Evolutionary conservation across 257 asterid species (phyloP).

Genomic region (Solanum phureja): DNA sequence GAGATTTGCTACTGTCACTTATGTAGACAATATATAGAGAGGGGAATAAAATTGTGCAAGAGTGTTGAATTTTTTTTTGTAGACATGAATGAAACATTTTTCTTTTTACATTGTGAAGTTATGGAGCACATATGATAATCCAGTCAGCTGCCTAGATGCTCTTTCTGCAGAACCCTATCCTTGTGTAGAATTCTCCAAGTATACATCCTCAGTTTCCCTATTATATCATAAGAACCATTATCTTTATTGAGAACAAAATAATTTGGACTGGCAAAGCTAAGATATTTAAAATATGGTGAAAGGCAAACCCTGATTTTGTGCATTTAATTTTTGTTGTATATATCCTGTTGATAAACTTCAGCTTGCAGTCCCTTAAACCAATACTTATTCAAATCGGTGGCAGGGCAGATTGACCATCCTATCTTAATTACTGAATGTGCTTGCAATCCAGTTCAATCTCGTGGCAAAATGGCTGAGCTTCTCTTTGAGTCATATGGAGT

Average conservation of each 20-base stretch:
- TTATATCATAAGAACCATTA: not conserved
- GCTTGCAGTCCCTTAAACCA: not conserved
- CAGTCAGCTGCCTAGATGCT: not conserved
- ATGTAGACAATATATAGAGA: not conserved
- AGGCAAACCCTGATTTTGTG: not conserved
- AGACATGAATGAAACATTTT: not conserved
- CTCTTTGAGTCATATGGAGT: conserved; percentile 97
- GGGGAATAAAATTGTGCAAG: not conserved
- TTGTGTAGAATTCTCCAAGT: not conserved
- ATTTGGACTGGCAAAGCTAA: not conserved
- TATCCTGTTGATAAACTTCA: not conserved
- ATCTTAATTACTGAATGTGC: conserved; percentile 91
- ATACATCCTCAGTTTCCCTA: not conserved
- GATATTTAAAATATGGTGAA: not conserved
- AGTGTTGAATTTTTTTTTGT: not conserved
- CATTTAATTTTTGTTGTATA: not conserved
- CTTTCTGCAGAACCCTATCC: not conserved
- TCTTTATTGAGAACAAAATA: not conserved
- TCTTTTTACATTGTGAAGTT: not conserved
- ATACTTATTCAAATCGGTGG: conserved; percentile 14
- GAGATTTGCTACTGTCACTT: not conserved
- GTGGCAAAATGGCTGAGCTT: conserved; percentile 95
- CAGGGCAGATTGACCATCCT: conserved; percentile 89
- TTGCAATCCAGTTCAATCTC: conserved; percentile 94
- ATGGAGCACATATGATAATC: not conserved